phyloP scores from a whole-genome alignment of 192 early-diverging fungal species.

The Dimargaris verticillata region DNA sequence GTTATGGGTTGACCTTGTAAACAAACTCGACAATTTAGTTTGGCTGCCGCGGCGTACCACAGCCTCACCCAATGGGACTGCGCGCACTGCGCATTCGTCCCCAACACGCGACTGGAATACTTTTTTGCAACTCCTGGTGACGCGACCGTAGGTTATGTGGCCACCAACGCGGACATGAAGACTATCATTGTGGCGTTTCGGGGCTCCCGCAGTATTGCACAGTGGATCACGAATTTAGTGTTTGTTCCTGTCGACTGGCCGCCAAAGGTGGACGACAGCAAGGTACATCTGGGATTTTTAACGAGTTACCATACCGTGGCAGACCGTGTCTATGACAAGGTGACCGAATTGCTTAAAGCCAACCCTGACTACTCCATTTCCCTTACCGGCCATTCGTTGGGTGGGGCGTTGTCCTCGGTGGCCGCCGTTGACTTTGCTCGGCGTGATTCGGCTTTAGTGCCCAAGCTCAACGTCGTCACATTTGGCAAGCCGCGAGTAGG shows the following conservation, averaged over 20 bases:
- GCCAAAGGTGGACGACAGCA: not conserved
- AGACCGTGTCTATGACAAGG: not conserved
- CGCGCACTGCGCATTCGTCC: not conserved
- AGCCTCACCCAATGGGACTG: not conserved
- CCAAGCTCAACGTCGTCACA: constrained; percentile 16
- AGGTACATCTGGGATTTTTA: not conserved
- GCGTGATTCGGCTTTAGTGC: constrained; percentile 12
- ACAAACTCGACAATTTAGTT: not conserved
- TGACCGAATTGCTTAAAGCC: not conserved
- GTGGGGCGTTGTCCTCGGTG: constrained; percentile 23
- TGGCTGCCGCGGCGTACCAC: not conserved
- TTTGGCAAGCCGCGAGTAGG: constrained; percentile 28
- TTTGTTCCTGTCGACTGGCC: not conserved
- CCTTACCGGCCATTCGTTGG: constrained; percentile 17
- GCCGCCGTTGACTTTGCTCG: constrained; percentile 18
- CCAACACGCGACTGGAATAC: not conserved
- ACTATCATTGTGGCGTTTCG: constrained; percentile 21
- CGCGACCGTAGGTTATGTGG: not conserved
- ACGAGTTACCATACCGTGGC: not conserved
- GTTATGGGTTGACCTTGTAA: no score
- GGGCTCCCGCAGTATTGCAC: constrained; percentile 9
- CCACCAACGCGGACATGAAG: not conserved
- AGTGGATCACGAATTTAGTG: not conserved
- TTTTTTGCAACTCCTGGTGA: not conserved
- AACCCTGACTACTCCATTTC: not conserved